Base-by-base conservation (phyloP, 805 yeast genomes). In the Barnettozyma californica region DNA sequence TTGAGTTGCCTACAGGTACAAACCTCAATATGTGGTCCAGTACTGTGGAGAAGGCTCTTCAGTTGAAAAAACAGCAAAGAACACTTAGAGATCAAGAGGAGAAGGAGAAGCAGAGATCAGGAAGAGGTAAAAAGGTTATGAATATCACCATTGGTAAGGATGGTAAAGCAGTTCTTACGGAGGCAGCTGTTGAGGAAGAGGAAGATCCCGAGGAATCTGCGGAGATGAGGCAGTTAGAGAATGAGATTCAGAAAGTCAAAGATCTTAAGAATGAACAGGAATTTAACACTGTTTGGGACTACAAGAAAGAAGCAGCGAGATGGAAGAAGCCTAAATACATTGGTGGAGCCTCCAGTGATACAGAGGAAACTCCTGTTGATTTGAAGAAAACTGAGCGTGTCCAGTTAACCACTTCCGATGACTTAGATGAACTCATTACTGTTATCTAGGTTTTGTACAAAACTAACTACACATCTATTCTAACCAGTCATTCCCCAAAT, bases 11-110 rank as follows among this genome's bases (percentile, higher is more conserved):
- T 33, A 79, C 88, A 0, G 69, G 70, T 2, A 67, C 76, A 1
- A 74, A 73, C 29, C 59, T 75, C 36, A 84, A 79, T 55, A 69
- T 84, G 53, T 94, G 99, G 98, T 82, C 95, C 0, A 70, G 74
- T 35, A 83, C 96, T 1, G 75, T 83, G 46, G 97, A 95, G 57
- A 78, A 94, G 56, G 97, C 97, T 0, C 70, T 89, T 49, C 89
- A 87, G 62, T 69, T 94, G 57, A 89, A 90, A 63, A 81, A 81
- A 55, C 97, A 91, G 63, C 98, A 94, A 59, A 77, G 83, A 50
- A 83, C 80, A 51, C 62, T 82, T 49, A 72, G 91, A 10, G 81
- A 80, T 51, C 74, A 80, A 59, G 86, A 86, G 49, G 79, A 77
- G 41, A 65, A 71, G 34, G 84, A 81, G 39, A 69, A 69, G 44